phyloP scores from a whole-genome alignment of 1,139 yeast genomes.

The Candida freyschussii region DNA sequence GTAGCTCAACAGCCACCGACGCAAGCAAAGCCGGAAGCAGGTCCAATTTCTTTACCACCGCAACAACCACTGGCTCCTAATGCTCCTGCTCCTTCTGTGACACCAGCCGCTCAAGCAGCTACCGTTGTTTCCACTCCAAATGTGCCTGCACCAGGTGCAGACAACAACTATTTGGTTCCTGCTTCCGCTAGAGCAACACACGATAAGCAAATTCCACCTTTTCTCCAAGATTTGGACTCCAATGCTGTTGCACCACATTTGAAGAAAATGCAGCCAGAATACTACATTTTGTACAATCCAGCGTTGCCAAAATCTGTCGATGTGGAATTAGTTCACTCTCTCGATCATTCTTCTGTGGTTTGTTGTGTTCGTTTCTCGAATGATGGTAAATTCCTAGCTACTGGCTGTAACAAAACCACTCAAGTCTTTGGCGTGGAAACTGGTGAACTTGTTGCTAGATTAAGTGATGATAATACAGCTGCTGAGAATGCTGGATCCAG shows the following conservation, averaged over 20 bases:
- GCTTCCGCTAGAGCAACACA: conserved; percentile 47
- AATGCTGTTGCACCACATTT: conserved; percentile 70
- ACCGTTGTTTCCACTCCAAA: conserved; percentile 11
- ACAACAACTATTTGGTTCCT: conserved; percentile 33
- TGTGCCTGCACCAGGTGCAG: conserved; percentile 14
- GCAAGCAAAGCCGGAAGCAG: too few species aligned
- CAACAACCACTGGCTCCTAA: conserved; percentile 9
- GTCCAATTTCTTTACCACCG: too few species aligned
- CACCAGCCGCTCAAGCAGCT: conserved; percentile 22
- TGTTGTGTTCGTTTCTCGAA: conserved; percentile 93
- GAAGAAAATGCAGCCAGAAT: conserved; percentile 82
- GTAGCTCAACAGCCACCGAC: conserved; percentile 19
- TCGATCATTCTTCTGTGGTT: conserved; percentile 90
- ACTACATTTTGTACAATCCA: conserved; percentile 88
- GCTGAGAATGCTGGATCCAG: conserved; percentile 30
- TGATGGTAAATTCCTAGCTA: conserved; percentile 91
- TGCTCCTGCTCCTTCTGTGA: conserved; percentile 8
- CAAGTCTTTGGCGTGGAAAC: conserved; percentile 91
- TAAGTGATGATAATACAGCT: conserved; percentile 68
- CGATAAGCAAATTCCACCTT: conserved; percentile 74
- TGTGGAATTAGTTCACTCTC: conserved; percentile 82
- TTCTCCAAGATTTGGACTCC: conserved; percentile 77
- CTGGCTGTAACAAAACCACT: conserved; percentile 95
- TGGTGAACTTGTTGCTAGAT: conserved; percentile 82
- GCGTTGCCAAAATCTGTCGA: conserved; percentile 72